Evolutionary conservation across 176 grass and related monocot genomes (phyloP).

Genomic region (Zea mays): Zm-B73-REFERENCE-NAM-5.0 NC_050100.1:100076501-100077000

Average conservation of each 20-base stretch:
- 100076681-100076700: constrained; percentile 16
- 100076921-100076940: too few relatives aligned
- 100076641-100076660: constrained; percentile 87
- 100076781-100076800: background rate
- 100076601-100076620: constrained; percentile 96
- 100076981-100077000: too few relatives aligned
- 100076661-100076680: constrained; percentile 91
- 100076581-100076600: constrained; percentile 81
- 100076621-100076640: constrained; percentile 83
- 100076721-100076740: constrained; percentile 32
- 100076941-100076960: too few relatives aligned
- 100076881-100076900: background rate
- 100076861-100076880: constrained; percentile 4
- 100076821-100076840: background rate
- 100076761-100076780: background rate
- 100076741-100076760: constrained; percentile 32
- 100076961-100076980: too few relatives aligned
- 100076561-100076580: constrained; percentile 97
- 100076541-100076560: constrained; percentile 94
- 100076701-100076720: constrained; percentile 35
- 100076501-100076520: constrained; percentile 91
- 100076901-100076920: too few relatives aligned
- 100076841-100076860: background rate
- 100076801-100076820: background rate
- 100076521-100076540: constrained; percentile 76